Evolutionary conservation across 352 stramenopile species (phyloP), one percentile per base, ranked within the genome.

Genomic region (Phytophthora cryptogea): DNA sequence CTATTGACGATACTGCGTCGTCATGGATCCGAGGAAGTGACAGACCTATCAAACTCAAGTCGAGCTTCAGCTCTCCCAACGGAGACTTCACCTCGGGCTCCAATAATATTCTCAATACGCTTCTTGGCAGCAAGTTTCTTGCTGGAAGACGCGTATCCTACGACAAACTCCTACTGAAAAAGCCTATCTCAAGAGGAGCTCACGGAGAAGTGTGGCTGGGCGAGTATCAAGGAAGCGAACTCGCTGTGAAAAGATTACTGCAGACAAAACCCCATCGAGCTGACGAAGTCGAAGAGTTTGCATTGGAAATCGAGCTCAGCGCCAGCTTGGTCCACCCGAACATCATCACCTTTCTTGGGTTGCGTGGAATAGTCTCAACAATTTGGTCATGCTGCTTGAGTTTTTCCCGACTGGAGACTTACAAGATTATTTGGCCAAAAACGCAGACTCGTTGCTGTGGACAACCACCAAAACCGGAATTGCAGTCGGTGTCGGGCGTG

Each of bases 131-230:
- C 11, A 23, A 37, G 9, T 39, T 39, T 8, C 16, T 58, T 1
- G 14, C 40, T 3, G 36, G 48, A 14, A 57, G 56, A 35, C 55
- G 62, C 2, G 39, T 73, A 6, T 31, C 65, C 8, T 62, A 56
- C 20, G 65, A 63, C n/a, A 49, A 28, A 20, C 8, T 64, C 26
- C 16, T 0, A 0, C 75, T 84, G 16, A 35, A 76, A 14, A 39
- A n/a, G n/a, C 14, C 64, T 10, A 32, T 86, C 0, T 60, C 68
- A 0, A 72, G 69, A 4, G 72, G 72, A 5, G 72, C 66, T 7
- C 72, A 61, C 42, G 74, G 77, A 5, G 77, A 84, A 46, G 73
- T 87, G 5, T 85, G 72, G 72, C 27, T 70, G 1, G 67, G 69
- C 7, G 20, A 54, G 9, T 76, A 67, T 17, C 54, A 63, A 13